Conservation (phyloP, 106 monocot genomes). For the Dioscorea alata region DNA sequence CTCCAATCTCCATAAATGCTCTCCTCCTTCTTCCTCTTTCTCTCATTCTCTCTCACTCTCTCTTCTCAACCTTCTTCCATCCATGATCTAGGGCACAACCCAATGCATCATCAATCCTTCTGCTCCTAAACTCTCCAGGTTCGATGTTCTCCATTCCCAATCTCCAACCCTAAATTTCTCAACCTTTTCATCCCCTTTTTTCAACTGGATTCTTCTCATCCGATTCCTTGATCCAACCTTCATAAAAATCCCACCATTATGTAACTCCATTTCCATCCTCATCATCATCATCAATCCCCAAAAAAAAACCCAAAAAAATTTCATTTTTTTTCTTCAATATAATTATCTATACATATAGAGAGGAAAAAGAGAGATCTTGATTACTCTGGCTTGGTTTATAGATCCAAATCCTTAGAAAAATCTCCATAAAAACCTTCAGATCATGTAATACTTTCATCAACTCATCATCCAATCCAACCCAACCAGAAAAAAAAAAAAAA, state of each 20-base stretch:
- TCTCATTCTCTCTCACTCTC: no score
- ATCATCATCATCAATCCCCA: background rate
- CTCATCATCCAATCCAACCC: background rate
- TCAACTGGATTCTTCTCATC: constrained; percentile 7
- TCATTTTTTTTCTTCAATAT: background rate
- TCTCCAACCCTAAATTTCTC: no score
- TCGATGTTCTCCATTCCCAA: no score
- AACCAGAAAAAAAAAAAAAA: constrained; percentile 18
- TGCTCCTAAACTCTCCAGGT: no score
- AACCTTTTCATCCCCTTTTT: no score
- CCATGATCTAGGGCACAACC: no score
- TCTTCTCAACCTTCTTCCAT: no score
- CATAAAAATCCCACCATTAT: constrained; percentile 27
- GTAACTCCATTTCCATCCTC: constrained; percentile 10
- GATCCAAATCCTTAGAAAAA: constrained; percentile 47
- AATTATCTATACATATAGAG: background rate
- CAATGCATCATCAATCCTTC: no score
- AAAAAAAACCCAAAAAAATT: constrained; percentile 7
- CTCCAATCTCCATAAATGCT: no score
- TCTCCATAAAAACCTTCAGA: constrained; percentile 63
- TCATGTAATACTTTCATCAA: constrained; percentile 49
- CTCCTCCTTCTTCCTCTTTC: no score
- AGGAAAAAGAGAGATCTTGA: no score
- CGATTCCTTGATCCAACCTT: constrained; percentile 16
- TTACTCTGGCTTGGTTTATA: constrained; percentile 23